Evolutionary conservation across 345 rosid species (phyloP).

Genomic region (Salix suchowensis): DNA sequence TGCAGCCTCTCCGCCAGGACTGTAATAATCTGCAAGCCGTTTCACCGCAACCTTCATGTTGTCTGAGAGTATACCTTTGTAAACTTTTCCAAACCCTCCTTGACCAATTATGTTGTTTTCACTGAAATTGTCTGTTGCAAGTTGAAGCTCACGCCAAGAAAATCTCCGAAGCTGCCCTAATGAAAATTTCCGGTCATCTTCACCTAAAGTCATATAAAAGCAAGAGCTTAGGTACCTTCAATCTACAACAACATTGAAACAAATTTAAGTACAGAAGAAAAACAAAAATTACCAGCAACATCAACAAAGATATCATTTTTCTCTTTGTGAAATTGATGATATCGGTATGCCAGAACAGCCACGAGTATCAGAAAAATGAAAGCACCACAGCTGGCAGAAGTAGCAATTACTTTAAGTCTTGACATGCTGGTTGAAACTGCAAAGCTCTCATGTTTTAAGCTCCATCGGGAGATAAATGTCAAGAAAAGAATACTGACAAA

Average conservation of each 20-base stretch:
- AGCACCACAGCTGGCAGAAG: conserved; percentile 54
- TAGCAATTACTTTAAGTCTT: conserved; percentile 47
- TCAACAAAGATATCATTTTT: conserved; percentile 58
- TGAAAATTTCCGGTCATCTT: conserved; percentile 60
- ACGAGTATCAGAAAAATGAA: conserved; percentile 42
- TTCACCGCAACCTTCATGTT: conserved; percentile 73
- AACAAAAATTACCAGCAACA: conserved; percentile 53
- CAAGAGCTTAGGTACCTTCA: neutral
- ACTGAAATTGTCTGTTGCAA: conserved; percentile 79
- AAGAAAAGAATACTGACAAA: neutral
- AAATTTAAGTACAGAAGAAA: neutral
- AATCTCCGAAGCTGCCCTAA: conserved; percentile 70
- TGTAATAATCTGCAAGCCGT: conserved; percentile 66
- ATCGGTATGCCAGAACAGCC: conserved; percentile 47
- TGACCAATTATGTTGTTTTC: conserved; percentile 76
- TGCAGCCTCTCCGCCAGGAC: conserved; percentile 87
- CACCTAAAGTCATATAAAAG: conserved; percentile 40
- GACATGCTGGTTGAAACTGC: conserved; percentile 56
- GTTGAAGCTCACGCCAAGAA: conserved; percentile 69
- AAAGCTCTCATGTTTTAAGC: conserved; percentile 4
- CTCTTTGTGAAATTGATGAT: conserved; percentile 35
- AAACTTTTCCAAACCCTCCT: conserved; percentile 94
- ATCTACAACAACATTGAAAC: neutral
- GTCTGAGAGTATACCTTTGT: conserved; percentile 78
- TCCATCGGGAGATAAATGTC: neutral